These are phyloP conservation scores for Solidago caesia DNA, from an alignment of 129 eudicot genomes.

Conservation along the genomic window DNA sequence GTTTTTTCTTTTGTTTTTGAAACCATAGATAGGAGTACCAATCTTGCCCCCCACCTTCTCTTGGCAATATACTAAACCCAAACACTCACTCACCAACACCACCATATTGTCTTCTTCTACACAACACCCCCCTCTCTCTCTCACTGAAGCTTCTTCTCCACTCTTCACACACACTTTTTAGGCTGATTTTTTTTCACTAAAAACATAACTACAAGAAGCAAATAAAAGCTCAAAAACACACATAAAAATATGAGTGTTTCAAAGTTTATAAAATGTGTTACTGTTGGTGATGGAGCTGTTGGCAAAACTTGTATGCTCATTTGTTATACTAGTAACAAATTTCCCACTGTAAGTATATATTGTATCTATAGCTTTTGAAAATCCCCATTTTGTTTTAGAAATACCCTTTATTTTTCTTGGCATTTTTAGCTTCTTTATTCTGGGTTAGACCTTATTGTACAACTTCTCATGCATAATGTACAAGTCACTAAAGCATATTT, in stretches of 20 bases:
- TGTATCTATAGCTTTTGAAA: neutral
- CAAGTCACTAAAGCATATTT: constrained; percentile 15
- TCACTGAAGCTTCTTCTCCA: constrained; percentile 29
- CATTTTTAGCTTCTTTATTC: constrained; percentile 2
- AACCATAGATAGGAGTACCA: constrained; percentile 19
- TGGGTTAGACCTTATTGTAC: constrained; percentile 19
- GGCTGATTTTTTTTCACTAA: neutral
- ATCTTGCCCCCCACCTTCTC: constrained; percentile 27
- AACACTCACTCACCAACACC: neutral
- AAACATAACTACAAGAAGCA: constrained; percentile 3
- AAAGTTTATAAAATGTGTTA: constrained; percentile 96
- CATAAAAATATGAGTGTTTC: constrained; percentile 73
- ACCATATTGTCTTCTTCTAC: constrained; percentile 30
- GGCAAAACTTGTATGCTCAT: constrained; percentile 99
- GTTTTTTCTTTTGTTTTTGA: constrained; percentile 8
- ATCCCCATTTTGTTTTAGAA: too few species aligned
- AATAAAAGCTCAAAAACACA: constrained; percentile 11
- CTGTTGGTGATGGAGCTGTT: constrained; percentile 99
- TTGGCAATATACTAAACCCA: constrained; percentile 21
- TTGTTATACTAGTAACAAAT: constrained; percentile 96
- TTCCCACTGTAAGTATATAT: constrained; percentile 74
- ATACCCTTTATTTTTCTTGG: neutral
- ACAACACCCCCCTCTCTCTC: constrained; percentile 11
- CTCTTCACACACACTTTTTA: constrained; percentile 28
- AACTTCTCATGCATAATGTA: constrained; percentile 11